A percentile compares a stretch with the other conserved stretches of the same genome.
Conservation (phyloP, 768 basidiomycete species). For the Cantharellus cinnabarinus region DNA sequence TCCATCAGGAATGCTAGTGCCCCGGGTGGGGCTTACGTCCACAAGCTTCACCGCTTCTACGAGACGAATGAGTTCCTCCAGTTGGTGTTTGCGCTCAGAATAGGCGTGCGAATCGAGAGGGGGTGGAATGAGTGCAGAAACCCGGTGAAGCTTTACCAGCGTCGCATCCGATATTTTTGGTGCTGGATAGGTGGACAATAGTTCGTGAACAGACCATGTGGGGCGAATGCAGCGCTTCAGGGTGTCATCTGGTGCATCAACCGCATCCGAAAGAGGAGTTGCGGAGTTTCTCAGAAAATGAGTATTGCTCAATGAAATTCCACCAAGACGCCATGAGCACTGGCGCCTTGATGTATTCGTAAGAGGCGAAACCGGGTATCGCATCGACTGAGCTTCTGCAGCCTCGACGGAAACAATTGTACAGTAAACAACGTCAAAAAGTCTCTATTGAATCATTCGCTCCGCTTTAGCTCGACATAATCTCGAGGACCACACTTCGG, state of each 20-base stretch:
- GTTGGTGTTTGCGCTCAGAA: constrained; percentile 29
- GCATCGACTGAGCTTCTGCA: too few species aligned
- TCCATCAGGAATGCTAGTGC: constrained; percentile 20
- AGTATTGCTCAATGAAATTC: not conserved
- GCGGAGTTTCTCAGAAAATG: not conserved
- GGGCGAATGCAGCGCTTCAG: constrained; percentile 16
- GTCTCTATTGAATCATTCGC: too few species aligned
- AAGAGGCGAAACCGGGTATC: too few species aligned
- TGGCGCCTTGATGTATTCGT: too few species aligned
- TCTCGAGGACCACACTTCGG: too few species aligned
- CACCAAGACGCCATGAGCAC: too few species aligned
- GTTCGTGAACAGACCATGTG: constrained; percentile 62
- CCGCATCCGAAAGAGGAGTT: not conserved
- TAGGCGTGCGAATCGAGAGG: constrained; percentile 34
- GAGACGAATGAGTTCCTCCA: constrained; percentile 52
- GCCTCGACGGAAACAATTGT: too few species aligned
- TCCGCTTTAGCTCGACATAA: too few species aligned
- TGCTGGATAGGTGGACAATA: constrained; percentile 57
- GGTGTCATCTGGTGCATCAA: not conserved
- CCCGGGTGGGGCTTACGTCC: constrained; percentile 11
- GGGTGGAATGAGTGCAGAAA: constrained; percentile 56
- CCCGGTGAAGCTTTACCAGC: constrained; percentile 42
- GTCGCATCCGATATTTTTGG: constrained; percentile 38
- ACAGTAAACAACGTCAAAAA: too few species aligned
- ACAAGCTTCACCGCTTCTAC: constrained; percentile 68